A percentile compares a stretch with the other conserved stretches of the same genome.
These are phyloP conservation scores for Lyophyllum semitale DNA, from an alignment of 768 basidiomycete genomes.

Conservation along the genomic window DNA sequence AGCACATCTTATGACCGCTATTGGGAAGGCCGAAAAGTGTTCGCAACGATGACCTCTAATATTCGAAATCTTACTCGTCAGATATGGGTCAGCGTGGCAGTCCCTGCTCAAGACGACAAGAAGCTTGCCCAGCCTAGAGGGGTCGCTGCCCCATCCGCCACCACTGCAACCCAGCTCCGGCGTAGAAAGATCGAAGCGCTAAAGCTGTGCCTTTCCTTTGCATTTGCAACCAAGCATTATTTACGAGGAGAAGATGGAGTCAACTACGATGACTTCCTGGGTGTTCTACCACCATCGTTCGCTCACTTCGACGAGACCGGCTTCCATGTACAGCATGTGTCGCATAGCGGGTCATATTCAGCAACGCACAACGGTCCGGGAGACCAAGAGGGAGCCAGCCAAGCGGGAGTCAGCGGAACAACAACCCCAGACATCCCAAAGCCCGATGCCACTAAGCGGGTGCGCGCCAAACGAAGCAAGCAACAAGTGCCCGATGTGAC, in stretches of 20 bases:
- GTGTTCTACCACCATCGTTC: slow-evolving; percentile 66
- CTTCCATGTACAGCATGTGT: slow-evolving; percentile 34
- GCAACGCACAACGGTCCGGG: slow-evolving; percentile 35
- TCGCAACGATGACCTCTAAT: slow-evolving; percentile 69
- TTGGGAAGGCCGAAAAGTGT: slow-evolving; percentile 88
- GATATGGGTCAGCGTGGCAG: slow-evolving; percentile 78
- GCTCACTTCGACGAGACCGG: slow-evolving; percentile 46
- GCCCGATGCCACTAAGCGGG: slow-evolving; percentile 64
- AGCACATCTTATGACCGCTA: slow-evolving; percentile 87
- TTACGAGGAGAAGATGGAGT: slow-evolving; percentile 82
- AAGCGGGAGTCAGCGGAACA: slow-evolving; percentile 34
- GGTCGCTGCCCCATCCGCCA: slow-evolving; percentile 46
- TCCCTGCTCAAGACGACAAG: slow-evolving; percentile 56
- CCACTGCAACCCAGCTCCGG: slow-evolving; percentile 55
- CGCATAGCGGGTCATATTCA: slow-evolving; percentile 41
- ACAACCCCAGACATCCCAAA: slow-evolving; percentile 34
- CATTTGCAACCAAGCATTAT: slow-evolving; percentile 79
- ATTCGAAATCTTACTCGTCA: slow-evolving; percentile 77
- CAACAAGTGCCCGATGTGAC: slow-evolving; percentile 44
- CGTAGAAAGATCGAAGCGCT: slow-evolving; percentile 71
- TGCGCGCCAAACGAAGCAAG: slow-evolving; percentile 73
- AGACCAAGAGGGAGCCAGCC: slow-evolving; percentile 25
- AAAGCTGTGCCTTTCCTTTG: slow-evolving; percentile 69
- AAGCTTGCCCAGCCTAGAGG: slow-evolving; percentile 43
- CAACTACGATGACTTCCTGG: slow-evolving; percentile 65